Conservation (phyloP, 1,139 yeast species). For the Candida tropicalis region DNA sequence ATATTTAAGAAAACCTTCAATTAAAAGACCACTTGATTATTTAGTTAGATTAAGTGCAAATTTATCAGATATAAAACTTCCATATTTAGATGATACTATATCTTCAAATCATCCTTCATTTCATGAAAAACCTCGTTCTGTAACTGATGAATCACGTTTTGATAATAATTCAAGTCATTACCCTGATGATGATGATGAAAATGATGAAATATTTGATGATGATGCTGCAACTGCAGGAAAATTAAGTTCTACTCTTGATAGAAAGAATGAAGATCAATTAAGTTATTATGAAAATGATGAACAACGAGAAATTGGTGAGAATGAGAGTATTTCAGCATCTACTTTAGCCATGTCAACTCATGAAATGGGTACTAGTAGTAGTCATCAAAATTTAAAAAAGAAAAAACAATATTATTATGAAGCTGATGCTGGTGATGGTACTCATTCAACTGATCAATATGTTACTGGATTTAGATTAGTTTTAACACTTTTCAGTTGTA, state of each 20-base stretch:
- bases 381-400: background rate
- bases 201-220: background rate
- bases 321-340: slow-evolving; percentile 5
- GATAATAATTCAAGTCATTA: slow-evolving; percentile 1
- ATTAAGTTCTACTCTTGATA: background rate
- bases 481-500: slow-evolving; percentile 47
- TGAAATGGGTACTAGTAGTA: background rate
- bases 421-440: slow-evolving; percentile 61
- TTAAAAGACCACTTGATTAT: slow-evolving; percentile 2
- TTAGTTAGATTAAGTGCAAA: slow-evolving; percentile 5
- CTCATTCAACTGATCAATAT: slow-evolving; percentile 48
- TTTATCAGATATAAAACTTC: slow-evolving; percentile 6
- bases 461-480: slow-evolving; percentile 43
- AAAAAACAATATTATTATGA: slow-evolving; percentile 23
- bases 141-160: background rate
- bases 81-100: slow-evolving; percentile 2
- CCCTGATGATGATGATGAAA: background rate
- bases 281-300: background rate
- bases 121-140: background rate
- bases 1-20: background rate
- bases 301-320: background rate
- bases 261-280: background rate
- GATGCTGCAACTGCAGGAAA: background rate
- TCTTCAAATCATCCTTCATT: background rate
- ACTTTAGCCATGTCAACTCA: slow-evolving; percentile 8